phyloP scores from a whole-genome alignment of 805 yeast genomes.

The Saccharomycopsis lassenensis region DNA sequence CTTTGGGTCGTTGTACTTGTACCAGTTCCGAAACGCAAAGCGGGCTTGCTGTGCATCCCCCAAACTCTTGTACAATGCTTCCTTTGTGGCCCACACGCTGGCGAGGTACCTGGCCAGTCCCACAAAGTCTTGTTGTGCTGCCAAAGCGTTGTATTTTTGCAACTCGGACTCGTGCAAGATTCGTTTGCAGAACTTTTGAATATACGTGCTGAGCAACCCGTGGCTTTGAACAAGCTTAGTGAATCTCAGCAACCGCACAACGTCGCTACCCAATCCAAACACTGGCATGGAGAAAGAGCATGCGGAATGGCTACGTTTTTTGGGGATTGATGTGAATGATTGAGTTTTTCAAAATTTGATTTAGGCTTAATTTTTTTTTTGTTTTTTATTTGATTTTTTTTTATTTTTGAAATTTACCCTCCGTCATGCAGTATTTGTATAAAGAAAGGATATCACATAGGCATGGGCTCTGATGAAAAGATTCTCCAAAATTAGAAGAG shows the following conservation, averaged over 20 bases:
- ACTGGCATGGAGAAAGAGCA: too few species aligned
- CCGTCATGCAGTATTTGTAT: too few species aligned
- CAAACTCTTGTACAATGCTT: conserved; percentile 56
- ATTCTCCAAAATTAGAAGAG: too few species aligned
- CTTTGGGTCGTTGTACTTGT: conserved; percentile 27
- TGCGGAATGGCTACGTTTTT: too few species aligned
- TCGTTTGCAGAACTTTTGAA: conserved; percentile 2
- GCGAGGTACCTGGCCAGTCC: background rate
- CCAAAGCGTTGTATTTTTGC: background rate
- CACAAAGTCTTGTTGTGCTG: background rate
- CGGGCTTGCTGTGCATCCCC: conserved; percentile 33
- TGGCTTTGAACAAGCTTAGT: conserved; percentile 1
- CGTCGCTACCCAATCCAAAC: conserved; percentile 6
- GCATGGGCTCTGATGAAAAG: too few species aligned
- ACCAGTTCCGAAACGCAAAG: conserved; percentile 54
- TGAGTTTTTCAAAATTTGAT: too few species aligned
- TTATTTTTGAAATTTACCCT: too few species aligned
- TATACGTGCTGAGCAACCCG: conserved; percentile 1
- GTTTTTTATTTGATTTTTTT: too few species aligned
- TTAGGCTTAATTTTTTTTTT: too few species aligned
- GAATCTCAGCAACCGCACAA: conserved; percentile 1
- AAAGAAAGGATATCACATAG: too few species aligned
- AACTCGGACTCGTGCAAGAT: background rate
- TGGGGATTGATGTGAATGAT: too few species aligned
- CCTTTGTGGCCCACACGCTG: conserved; percentile 55